Evolutionary conservation across 176 grass and related monocot species (phyloP), one percentile per base, ranked within the genome.

Genomic region (Miscanthus lutarioriparius): DNA sequence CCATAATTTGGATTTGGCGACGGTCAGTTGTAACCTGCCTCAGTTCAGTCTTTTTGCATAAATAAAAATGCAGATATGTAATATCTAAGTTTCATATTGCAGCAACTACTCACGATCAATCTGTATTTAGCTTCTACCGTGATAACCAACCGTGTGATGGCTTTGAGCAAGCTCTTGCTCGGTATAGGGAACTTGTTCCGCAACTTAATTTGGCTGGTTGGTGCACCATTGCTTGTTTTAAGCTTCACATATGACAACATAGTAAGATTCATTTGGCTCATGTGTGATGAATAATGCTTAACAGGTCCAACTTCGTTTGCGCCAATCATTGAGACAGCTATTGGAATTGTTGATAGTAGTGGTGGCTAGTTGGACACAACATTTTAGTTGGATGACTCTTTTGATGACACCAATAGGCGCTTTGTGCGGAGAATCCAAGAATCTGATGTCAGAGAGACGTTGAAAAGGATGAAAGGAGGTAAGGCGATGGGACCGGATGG

Each of bases 251-350:
- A 7, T 14, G 66, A 44, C 13, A 38, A 26, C 16, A 27, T 25
- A 17, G 3, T 35, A 27, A 87, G 23, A 22, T 79, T 84, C 36
- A 75, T 80, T 77, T 81, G 3, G 2, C 12, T 87, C 2, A 65
- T 27, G 26, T 22, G 8, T 41, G 35, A 41, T 49, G 26, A n/a
- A 23, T 72, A 30, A 30, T 72, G 79, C 10, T 72, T 40, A 54
- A 85, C 78, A 97, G 94, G 90, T 4, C 92, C 94, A 49, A 92
- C 92, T 84, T 97, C 92, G 14, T 94, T 92, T 86, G 92, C 92
- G 23, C 90, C 92, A 74, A 89, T 97, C 69, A 97, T 94, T 53
- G 92, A 97, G 80, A 91, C 86, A 58, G 90, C 88, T 48, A 91
- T 87, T 53, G 83, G 88, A 13, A 97, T 94, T 85, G 94, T 94